Evolutionary conservation across 75 land plant species (phyloP).

Genomic region (Larix kaempferi): DNA sequence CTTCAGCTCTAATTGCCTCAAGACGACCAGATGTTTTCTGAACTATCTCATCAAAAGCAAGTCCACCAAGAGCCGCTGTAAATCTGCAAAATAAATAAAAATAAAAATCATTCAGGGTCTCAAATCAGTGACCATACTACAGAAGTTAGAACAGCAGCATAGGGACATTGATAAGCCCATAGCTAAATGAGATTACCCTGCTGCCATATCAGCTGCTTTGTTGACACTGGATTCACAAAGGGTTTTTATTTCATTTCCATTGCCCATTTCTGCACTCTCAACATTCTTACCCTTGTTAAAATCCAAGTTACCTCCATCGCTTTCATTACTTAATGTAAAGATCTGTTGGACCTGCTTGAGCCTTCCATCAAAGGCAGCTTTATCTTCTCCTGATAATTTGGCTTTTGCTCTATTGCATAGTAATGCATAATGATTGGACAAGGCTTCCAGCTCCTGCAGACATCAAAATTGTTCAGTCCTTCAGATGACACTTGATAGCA

Average conservation of each 20-base stretch:
- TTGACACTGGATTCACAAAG: conserved; percentile 86
- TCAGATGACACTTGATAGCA: not conserved
- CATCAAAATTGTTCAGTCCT: not conserved
- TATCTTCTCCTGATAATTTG: conserved; percentile 76
- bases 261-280: conserved; percentile 39
- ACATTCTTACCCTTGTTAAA: conserved; percentile 85
- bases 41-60: conserved; percentile 66
- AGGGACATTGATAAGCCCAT: not conserved
- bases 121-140: not conserved
- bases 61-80: conserved; percentile 75
- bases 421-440: conserved; percentile 82
- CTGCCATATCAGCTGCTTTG: conserved; percentile 98
- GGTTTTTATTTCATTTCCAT: conserved; percentile 59
- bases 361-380: conserved; percentile 66
- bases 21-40: conserved; percentile 80
- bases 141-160: not conserved
- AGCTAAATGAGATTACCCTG: conserved; percentile 62
- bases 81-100: conserved; percentile 52
- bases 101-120: not conserved
- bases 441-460: conserved; percentile 85
- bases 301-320: conserved; percentile 37
- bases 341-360: conserved; percentile 79
- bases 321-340: conserved; percentile 50
- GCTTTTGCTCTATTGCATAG: conserved; percentile 82
- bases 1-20: conserved; percentile 86